Evolutionary conservation across 2,329 filamentous ascomycete species (phyloP), one percentile per base, ranked within the genome.

Genomic region (Fusarium oxysporum): DNA sequence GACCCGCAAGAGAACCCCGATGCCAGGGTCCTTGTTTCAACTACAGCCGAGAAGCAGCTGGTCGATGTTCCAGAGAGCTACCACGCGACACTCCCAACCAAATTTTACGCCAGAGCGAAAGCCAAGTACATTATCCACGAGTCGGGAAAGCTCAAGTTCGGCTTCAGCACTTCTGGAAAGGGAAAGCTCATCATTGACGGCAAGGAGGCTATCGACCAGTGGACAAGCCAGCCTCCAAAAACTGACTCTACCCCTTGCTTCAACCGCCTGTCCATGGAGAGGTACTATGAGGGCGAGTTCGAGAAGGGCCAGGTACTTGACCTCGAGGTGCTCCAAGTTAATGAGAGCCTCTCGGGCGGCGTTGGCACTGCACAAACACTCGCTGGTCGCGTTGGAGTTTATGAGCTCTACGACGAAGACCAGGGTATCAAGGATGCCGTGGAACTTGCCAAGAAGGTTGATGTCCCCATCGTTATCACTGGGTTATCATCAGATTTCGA

Each of bases 401-500:
- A 64, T 6, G 70, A 75, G 14, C 47, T 72, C 8, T 62, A 75
- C 6, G 67, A 76, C 10, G 72, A 75, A 33, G 78, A 80, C 10
- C 77, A 79, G 28, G 80, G 80, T 4, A 82, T 81, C 17, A 76
- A 71, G 16, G 80, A 83, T 59, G 79, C 80, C 45, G 76, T 75
- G 14, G 68, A 71, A 4, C 30, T 78, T 5, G 70, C 74, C 0
- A 68, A 58, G 19, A 70, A 70, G 0, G 87, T 87, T 0, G 89
- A 92, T 37, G 86, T 91, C 44, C 90, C 91, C 6, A 84, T 91
- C 47, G 55, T 80, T 0, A 63, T 78, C 6, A 87, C 89, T 2
- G 90, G 91, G 4, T 83, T 92, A 21, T 91, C 91, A 56, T 85
- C 77, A 2, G 77, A 79, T 3, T 80, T 77, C 32, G 78, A 80